These are phyloP conservation scores for Cutaneotrichosporon sp. DNA, from an alignment of 1,284 basidiomycete genomes.

Conservation along the genomic window DNA sequence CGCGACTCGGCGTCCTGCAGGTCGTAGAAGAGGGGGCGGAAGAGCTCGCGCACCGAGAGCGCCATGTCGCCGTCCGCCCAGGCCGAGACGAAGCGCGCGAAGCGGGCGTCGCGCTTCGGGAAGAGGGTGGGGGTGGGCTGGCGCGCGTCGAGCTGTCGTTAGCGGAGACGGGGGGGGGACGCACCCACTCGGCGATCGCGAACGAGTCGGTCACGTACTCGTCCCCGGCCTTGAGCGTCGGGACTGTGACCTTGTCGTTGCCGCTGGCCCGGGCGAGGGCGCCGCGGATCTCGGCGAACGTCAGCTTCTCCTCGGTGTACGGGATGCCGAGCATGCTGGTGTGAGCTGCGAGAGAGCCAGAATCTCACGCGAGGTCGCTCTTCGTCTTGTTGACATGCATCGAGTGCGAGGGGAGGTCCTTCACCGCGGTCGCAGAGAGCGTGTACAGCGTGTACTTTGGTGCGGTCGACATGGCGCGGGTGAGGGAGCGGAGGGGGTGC, in stretches of 20 bases:
- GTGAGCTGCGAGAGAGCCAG: not conserved
- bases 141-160: slow-evolving; percentile 33
- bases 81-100: slow-evolving; percentile 33
- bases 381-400: slow-evolving; percentile 7
- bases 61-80: slow-evolving; percentile 31
- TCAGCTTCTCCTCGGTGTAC: slow-evolving; percentile 19
- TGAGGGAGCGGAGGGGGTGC: not conserved
- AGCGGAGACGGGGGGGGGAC: slow-evolving; percentile 6
- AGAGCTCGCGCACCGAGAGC: slow-evolving; percentile 24
- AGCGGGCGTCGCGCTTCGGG: slow-evolving; percentile 12
- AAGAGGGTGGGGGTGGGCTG: slow-evolving; percentile 34
- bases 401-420: not conserved
- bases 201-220: slow-evolving; percentile 38
- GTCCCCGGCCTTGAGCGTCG: slow-evolving; percentile 31
- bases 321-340: slow-evolving; percentile 25
- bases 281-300: slow-evolving; percentile 33
- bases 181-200: slow-evolving; percentile 38
- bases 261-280: slow-evolving; percentile 31
- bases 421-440: not conserved
- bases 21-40: slow-evolving; percentile 19
- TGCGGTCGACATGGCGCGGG: not conserved
- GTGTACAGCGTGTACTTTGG: slow-evolving; percentile 1
- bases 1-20: slow-evolving; percentile 14
- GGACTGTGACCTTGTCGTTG: slow-evolving; percentile 38
- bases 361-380: not conserved